Percentiles rank a stretch among this genome's conserved stretches.
Conservation (phyloP, 2,329 filamentous ascomycete species). For the Aspergillus vadensis region DNA sequence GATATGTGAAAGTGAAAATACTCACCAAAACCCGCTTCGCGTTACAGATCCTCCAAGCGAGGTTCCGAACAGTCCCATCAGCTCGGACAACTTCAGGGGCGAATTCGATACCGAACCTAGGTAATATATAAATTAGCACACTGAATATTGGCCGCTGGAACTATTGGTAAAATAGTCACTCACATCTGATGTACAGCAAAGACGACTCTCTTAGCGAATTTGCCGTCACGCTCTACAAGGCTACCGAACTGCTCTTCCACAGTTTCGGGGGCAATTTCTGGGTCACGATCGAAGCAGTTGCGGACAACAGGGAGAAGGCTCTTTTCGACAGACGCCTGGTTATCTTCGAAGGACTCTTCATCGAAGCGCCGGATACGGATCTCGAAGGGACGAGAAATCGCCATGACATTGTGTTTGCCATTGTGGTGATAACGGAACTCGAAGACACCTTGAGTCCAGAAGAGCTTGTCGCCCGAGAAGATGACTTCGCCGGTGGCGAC, state of each 20-base stretch:
- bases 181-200: slow-evolving; percentile 94
- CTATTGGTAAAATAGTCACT: background rate
- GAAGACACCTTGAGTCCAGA: slow-evolving; percentile 95
- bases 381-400: slow-evolving; percentile 90
- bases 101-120: slow-evolving; percentile 85
- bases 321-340: slow-evolving; percentile 69
- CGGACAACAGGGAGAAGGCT: slow-evolving; percentile 79
- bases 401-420: slow-evolving; percentile 89
- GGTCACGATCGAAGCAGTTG: slow-evolving; percentile 91
- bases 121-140: slow-evolving; percentile 11
- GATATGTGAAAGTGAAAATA: slow-evolving; percentile 20
- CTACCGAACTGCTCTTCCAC: slow-evolving; percentile 81
- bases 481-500: slow-evolving; percentile 77
- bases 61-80: slow-evolving; percentile 84
- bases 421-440: slow-evolving; percentile 97
- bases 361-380: slow-evolving; percentile 81
- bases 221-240: slow-evolving; percentile 81
- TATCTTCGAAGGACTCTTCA: slow-evolving; percentile 66
- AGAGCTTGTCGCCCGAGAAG: slow-evolving; percentile 90
- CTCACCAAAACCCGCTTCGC: slow-evolving; percentile 91
- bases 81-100: slow-evolving; percentile 88
- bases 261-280: slow-evolving; percentile 81
- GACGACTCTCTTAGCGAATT: slow-evolving; percentile 85
- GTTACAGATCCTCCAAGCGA: slow-evolving; percentile 93
- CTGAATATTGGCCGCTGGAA: no score